Evolutionary conservation across 495 filamentous ascomycete species (phyloP), one percentile per base, ranked within the genome.

Genomic region (Neurospora discreta): DNA sequence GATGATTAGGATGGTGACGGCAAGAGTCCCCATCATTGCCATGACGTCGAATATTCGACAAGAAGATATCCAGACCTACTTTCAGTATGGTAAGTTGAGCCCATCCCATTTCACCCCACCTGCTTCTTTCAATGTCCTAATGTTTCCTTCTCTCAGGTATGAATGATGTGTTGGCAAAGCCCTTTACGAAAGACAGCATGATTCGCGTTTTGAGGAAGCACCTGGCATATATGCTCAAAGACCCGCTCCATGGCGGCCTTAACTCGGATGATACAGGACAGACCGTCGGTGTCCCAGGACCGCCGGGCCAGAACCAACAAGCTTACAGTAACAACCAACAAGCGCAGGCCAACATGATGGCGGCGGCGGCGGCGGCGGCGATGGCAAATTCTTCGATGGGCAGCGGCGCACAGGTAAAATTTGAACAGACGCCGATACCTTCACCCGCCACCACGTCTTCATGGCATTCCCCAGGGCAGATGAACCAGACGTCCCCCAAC

Each of bases 11-110:
- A 92, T 97, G 79, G 92, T 94, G 75, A 90, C 95, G 74, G 86
- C 84, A 33, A 85, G 89, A 26, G 93, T 93, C 20, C 95, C 95
- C 16, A 95, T 98, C 76, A 93, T 99, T 73, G 96, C 95, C 69
- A 98, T 99, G 95, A 98, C 95, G 36, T 97, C 95, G 23, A 99
- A 98, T 76, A 98, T 98, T 72, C 89, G 96, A 58, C 93, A 93
- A 73, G 95, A 98, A 77, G 95, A 99, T 80, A 97, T 99, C 71
- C 90, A 94, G 74, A 94, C 95, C 82, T 99, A 99, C 78, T 98
- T 98, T 83, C 90, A 93, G 73, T 94, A 96, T 84, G 95, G 95
- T 98, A 85, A 83, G 90, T 77, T 30, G n/a, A 70, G 42, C 67
- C 16, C 43, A 40, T 20, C 13, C 33, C 11, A 20, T 23, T 10